Evolutionary conservation across 2,329 filamentous ascomycete genomes (phyloP).

Genomic region (Zalaria obscura): DNA sequence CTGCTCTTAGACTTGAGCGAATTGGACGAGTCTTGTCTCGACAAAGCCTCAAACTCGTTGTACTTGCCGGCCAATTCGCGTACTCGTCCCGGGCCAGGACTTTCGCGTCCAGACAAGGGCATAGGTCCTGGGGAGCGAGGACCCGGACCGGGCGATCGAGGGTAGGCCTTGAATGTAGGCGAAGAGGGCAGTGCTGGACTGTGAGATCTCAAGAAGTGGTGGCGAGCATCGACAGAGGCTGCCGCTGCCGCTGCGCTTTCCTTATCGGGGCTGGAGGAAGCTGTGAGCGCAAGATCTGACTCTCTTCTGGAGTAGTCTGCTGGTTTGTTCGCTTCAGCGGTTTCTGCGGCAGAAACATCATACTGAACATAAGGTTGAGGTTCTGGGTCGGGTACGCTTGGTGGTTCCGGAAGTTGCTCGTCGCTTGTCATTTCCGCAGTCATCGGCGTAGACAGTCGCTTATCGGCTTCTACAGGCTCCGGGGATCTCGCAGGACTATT

Average conservation of each 20-base stretch:
- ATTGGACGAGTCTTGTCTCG: slow-evolving; percentile 31
- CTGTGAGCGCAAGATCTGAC: slow-evolving; percentile 24
- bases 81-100: slow-evolving; percentile 35
- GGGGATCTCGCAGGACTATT: slow-evolving; percentile 50
- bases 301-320: slow-evolving; percentile 23
- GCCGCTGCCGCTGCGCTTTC: slow-evolving; percentile 5
- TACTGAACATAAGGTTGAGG: background rate
- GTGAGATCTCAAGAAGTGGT: slow-evolving; percentile 17
- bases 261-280: slow-evolving; percentile 18
- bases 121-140: background rate
- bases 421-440: slow-evolving; percentile 4
- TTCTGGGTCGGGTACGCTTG: background rate
- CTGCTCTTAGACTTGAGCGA: slow-evolving; percentile 27
- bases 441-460: slow-evolving; percentile 9
- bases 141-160: background rate
- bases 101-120: background rate
- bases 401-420: background rate
- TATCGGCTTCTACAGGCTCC: slow-evolving; percentile 30
- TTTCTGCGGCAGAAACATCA: background rate
- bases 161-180: slow-evolving; percentile 1
- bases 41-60: slow-evolving; percentile 26
- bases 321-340: background rate
- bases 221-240: slow-evolving; percentile 14
- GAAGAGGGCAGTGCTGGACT: background rate
- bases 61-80: slow-evolving; percentile 37